Base-by-base conservation (phyloP, 2,329 filamentous ascomycete species). In the Parafenestella ontariensis region DNA sequence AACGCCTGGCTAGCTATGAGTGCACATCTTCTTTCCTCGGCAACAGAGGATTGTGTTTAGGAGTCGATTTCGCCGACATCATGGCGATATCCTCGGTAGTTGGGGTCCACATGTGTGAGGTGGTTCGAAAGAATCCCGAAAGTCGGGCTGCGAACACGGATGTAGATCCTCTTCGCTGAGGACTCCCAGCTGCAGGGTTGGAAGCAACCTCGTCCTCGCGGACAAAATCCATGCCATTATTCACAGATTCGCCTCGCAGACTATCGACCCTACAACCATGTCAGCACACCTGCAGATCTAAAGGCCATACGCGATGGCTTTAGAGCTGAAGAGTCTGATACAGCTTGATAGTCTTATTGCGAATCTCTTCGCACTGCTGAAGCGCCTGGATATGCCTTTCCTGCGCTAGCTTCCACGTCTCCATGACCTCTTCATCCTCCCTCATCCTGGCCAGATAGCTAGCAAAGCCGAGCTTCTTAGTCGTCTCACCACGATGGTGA, bases 381-480 rank as follows among this genome's bases (percentile, higher is more conserved):
- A 91, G 76, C 9, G 82, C 82, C 52, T 79, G 72, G 52, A 84
- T 81, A 66, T 92, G 89, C 55, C 81, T 81, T 39, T 85, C 82
- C 56, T 83, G 85, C 7, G 85, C 85, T 8, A 81, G 72, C 26
- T 76, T 76, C 87, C 89, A 91, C 51, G 83, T 81, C 65, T 80
- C 79, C 51, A 87, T 79, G 5, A 90, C 84, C 43, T 79, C 78
- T 59, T 86, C 82, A 67, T 92, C 89, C 72, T 90, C 85, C 60
- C 84, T 82, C 50, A 89, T 75, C 69, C 84, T 85, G 33, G 76
- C 77, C 53, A 85, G 71, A 69, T 92, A 92, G 50, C 83, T 81
- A 15, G 78, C 70, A 21, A 87, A 79, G 0, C 83, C 85, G 1
- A 81, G 82, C 47, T 81, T 79, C 18, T 76, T 66, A 2, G 64